Percentiles rank a stretch among this genome's conserved stretches.
Evolutionary conservation across 2,329 filamentous ascomycete genomes (phyloP).

Genomic region (Neofusicoccum umdonicola): DNA sequence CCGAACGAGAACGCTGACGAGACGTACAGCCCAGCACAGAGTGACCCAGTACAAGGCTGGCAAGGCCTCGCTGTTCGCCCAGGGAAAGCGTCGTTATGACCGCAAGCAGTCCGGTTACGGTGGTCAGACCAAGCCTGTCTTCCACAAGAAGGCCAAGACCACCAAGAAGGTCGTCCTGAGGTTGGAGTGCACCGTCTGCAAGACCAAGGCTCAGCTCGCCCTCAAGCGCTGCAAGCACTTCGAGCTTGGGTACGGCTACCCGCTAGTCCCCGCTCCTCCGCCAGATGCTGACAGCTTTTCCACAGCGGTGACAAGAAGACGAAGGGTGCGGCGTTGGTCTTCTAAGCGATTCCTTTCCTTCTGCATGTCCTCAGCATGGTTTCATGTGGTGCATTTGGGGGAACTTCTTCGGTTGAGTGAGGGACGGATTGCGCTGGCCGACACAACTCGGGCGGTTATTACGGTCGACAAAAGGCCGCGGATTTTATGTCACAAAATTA

Average conservation of each 20-base stretch:
- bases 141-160: constrained; percentile 99
- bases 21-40: constrained; percentile 65
- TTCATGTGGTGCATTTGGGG: constrained; percentile 19
- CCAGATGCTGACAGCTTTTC: constrained; percentile 18
- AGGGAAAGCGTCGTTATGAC: constrained; percentile 96
- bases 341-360: constrained; percentile 68
- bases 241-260: constrained; percentile 82
- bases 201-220: constrained; percentile 95
- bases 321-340: constrained; percentile 99
- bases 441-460: background rate
- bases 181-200: constrained; percentile 96
- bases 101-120: constrained; percentile 99
- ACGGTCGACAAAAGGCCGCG: constrained; percentile 11
- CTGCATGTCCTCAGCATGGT: constrained; percentile 36
- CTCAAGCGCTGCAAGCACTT: constrained; percentile 99
- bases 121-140: constrained; percentile 99
- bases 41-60: constrained; percentile 97
- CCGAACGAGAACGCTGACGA: no score
- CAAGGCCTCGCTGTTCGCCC: constrained; percentile 93
- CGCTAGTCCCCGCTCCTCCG: background rate
- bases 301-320: constrained; percentile 99
- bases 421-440: constrained; percentile 13
- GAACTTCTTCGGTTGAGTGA: constrained; percentile 15
- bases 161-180: constrained; percentile 99
- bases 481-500: constrained; percentile 17